Evolutionary conservation across 2,329 filamentous ascomycete genomes (phyloP), one percentile per base, ranked within the genome.

Genomic region (Curvularia eragrostidis): DNA sequence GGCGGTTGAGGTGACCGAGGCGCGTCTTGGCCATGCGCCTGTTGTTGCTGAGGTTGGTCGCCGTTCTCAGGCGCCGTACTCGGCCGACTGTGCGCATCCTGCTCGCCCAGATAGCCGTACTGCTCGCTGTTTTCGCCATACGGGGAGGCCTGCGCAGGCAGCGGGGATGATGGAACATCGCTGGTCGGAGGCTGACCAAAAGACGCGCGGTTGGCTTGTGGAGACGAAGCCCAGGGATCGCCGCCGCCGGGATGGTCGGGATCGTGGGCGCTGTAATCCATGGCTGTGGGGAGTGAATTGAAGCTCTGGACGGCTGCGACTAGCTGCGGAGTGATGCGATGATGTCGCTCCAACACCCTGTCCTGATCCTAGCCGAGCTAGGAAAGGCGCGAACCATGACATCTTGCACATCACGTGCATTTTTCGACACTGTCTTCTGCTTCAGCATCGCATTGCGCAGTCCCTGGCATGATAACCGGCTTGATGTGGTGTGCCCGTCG

Each of bases 181-280:
- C 71, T 69, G 56, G 69, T 75, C 59, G 82, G 78, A 48, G 81
- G 68, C 61, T 80, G 79, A 43, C 79, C 78, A 44, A 84, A 82
- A 58, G 78, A 76, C 56, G 73, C 71, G 52, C 79, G 80, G 74
- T 75, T 83, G 74, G 75, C 83, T 65, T 81, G 81, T 56, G 85
- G 85, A 51, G 85, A 84, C 13, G 81, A 82, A 10, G 83, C 87
- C 88, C 88, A 91, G 52, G 88, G 88, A 34, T 87, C 89, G 41
- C 52, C 57, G 44, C 82, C 87, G 34, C 80, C 80, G 43, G 84
- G 83, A 69, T 85, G 81, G 53, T 87, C 85, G 30, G 83, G 80
- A 67, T 88, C 85, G 64, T 84, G 78, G 54, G 70, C 63, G 38
- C 87, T 87, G 75, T 90, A 91, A 74, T 91, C 88, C 88, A 91